Evolutionary conservation across 306 rosid species (phyloP).

Genomic region (Vicia faba): DNA sequence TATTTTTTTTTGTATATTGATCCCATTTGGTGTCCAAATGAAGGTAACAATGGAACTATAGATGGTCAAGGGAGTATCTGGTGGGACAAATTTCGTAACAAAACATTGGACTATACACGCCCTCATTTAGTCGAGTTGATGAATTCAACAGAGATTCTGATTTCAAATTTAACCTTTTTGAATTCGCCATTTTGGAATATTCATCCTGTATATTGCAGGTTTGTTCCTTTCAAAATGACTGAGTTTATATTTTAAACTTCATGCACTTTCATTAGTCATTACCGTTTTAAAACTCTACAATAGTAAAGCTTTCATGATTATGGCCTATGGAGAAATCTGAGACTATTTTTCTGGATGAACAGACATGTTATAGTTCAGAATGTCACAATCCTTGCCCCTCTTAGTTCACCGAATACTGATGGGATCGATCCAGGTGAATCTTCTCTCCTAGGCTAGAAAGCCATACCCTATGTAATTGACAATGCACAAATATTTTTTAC

Average conservation of each 20-base stretch:
- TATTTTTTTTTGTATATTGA: slow-evolving; percentile 32
- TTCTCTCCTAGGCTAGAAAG: slow-evolving; percentile 29
- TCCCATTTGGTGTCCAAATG: slow-evolving; percentile 39
- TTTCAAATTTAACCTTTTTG: slow-evolving; percentile 65
- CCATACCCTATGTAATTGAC: too few relatives aligned
- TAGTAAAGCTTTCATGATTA: slow-evolving; percentile 50
- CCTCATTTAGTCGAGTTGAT: slow-evolving; percentile 80
- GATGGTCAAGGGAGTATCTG: slow-evolving; percentile 80
- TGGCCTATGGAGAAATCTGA: slow-evolving; percentile 46
- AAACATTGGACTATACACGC: slow-evolving; percentile 66
- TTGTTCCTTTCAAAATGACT: slow-evolving; percentile 42
- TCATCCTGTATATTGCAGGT: slow-evolving; percentile 90
- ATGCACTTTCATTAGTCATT: slow-evolving; percentile 36
- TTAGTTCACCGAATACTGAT: slow-evolving; percentile 68
- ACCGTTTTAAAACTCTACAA: slow-evolving; percentile 45
- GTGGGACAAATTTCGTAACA: slow-evolving; percentile 65
- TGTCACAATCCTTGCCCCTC: slow-evolving; percentile 70
- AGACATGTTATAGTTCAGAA: slow-evolving; percentile 65
- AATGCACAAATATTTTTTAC: slow-evolving; percentile 8
- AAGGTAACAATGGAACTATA: slow-evolving; percentile 72
- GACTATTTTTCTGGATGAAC: slow-evolving; percentile 58
- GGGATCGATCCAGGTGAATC: slow-evolving; percentile 73
- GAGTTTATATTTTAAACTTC: slow-evolving; percentile 25
- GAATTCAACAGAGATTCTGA: slow-evolving; percentile 65
- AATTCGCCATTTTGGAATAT: slow-evolving; percentile 81